A percentile compares a stretch with the other conserved stretches of the same genome.
phyloP scores from a whole-genome alignment of 371 early-diverging fungal species.

The Zychaea mexicana region DNA sequence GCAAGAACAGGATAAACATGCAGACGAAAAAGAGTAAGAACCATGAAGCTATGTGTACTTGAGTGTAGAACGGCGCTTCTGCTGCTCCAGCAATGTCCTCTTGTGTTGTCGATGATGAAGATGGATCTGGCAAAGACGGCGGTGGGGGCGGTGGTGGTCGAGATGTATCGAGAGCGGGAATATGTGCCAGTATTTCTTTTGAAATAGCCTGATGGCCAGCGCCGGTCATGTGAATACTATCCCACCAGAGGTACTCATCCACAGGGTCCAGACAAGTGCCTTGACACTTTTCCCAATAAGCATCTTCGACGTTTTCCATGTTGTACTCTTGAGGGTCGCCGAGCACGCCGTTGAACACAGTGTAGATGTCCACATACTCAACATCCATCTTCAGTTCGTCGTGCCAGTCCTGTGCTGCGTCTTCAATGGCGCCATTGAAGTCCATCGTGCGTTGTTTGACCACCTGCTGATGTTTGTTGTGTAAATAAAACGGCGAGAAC shows the following conservation, averaged over 20 bases:
- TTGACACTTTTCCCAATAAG: constrained; percentile 52
- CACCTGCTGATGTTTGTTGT: constrained; percentile 8
- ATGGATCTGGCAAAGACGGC: neutral
- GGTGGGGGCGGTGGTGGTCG: neutral
- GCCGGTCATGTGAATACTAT: constrained; percentile 42
- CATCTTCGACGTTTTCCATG: constrained; percentile 37
- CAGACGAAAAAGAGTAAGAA: constrained; percentile 1
- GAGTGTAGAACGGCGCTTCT: neutral
- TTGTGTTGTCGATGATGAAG: neutral
- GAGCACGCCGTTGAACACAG: constrained; percentile 32
- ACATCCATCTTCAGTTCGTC: constrained; percentile 11
- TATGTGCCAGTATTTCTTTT: neutral
- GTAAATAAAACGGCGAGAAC: constrained; percentile 35
- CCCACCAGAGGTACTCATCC: constrained; percentile 49
- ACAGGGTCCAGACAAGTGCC: constrained; percentile 34
- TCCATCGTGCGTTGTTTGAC: constrained; percentile 31
- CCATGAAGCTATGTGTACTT: constrained; percentile 4
- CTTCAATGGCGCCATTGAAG: constrained; percentile 41
- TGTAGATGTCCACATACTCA: constrained; percentile 33
- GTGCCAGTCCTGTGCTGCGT: constrained; percentile 28
- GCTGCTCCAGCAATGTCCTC: neutral
- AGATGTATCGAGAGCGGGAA: neutral
- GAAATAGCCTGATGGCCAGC: constrained; percentile 11
- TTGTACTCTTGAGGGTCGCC: constrained; percentile 33
- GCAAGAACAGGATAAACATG: constrained; percentile 8